Conservation (phyloP, 148 eudicot genomes). For the Selenicereus undatus region DNA sequence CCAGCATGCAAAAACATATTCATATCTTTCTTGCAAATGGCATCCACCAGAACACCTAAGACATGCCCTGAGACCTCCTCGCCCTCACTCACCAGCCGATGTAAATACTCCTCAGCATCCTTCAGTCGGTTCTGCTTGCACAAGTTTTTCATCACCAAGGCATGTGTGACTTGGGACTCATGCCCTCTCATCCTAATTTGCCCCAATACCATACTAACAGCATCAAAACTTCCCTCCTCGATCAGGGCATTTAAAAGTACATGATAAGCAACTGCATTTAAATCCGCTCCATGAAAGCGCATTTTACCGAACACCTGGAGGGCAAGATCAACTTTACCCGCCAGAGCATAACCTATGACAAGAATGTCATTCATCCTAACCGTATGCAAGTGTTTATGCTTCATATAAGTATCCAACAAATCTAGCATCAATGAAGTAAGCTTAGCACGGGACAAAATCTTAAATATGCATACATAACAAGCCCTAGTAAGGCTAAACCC, state of each 20-base stretch:
- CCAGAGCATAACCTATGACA: conserved; percentile 81
- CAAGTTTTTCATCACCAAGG: conserved; percentile 53
- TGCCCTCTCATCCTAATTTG: conserved; percentile 56
- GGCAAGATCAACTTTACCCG: conserved; percentile 70
- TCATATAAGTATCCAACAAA: conserved; percentile 37
- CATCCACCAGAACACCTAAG: conserved; percentile 43
- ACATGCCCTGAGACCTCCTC: conserved; percentile 24
- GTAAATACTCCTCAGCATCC: conserved; percentile 54
- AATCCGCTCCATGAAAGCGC: conserved; percentile 67
- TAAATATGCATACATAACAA: conserved; percentile 59
- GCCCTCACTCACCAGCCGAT: conserved; percentile 23
- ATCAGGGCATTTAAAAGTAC: conserved; percentile 64
- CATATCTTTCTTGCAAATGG: conserved; percentile 48
- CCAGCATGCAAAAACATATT: conserved; percentile 49
- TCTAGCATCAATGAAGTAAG: conserved; percentile 48
- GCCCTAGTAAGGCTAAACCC: conserved; percentile 52
- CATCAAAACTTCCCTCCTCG: conserved; percentile 53
- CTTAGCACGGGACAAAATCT: conserved; percentile 50
- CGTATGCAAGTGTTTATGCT: conserved; percentile 21
- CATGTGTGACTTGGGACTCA: conserved; percentile 39
- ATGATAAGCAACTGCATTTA: conserved; percentile 53
- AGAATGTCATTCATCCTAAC: conserved; percentile 44
- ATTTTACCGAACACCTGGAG: conserved; percentile 68
- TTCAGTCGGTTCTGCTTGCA: conserved; percentile 55
- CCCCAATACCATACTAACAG: conserved; percentile 37